phyloP scores from a whole-genome alignment of 2,329 filamentous ascomycete species.

The Fusarium solani-melongenae region DNA sequence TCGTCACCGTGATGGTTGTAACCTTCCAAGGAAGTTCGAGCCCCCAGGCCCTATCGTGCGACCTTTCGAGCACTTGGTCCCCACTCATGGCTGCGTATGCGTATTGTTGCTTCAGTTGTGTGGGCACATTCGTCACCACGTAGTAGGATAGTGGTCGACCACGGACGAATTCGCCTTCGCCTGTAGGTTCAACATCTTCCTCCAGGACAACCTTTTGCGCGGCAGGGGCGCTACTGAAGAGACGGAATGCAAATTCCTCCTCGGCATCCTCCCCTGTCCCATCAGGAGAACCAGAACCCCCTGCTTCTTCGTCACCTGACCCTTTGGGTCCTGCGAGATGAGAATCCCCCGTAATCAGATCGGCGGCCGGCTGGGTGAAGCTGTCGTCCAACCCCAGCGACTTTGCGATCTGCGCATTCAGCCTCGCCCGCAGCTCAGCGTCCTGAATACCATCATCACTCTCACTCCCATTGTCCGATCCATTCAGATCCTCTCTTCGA shows the following conservation, averaged over 20 bases:
- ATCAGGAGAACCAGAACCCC: conserved; percentile 7
- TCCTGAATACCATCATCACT: conserved; percentile 49
- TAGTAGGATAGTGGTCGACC: conserved; percentile 61
- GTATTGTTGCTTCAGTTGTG: conserved; percentile 53
- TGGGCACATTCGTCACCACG: conserved; percentile 53
- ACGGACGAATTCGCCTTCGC: conserved; percentile 51
- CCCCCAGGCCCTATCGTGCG: conserved; percentile 63
- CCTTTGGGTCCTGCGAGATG: conserved; percentile 10
- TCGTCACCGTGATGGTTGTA: conserved; percentile 54
- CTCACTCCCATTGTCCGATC: conserved; percentile 46
- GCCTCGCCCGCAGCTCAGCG: conserved; percentile 54
- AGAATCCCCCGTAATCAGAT: neutral
- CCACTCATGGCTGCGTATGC: conserved; percentile 61
- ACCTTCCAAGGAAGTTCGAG: conserved; percentile 71
- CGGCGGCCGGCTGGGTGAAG: conserved; percentile 4
- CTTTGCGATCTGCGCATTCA: conserved; percentile 61
- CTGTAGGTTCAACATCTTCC: conserved; percentile 52
- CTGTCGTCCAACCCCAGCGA: conserved; percentile 56
- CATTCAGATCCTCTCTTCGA: conserved; percentile 64
- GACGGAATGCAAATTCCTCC: conserved; percentile 65
- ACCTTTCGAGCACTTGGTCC: conserved; percentile 60
- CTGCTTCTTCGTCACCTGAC: conserved; percentile 13
- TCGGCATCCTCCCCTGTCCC: conserved; percentile 38
- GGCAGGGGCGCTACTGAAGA: conserved; percentile 62
- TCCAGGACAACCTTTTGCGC: conserved; percentile 63